Percentiles rank a stretch among this genome's conserved stretches.
These are phyloP conservation scores for Sodiomyces alkalinus DNA, from an alignment of 2,329 filamentous ascomycete species.

Conservation along the genomic window DNA sequence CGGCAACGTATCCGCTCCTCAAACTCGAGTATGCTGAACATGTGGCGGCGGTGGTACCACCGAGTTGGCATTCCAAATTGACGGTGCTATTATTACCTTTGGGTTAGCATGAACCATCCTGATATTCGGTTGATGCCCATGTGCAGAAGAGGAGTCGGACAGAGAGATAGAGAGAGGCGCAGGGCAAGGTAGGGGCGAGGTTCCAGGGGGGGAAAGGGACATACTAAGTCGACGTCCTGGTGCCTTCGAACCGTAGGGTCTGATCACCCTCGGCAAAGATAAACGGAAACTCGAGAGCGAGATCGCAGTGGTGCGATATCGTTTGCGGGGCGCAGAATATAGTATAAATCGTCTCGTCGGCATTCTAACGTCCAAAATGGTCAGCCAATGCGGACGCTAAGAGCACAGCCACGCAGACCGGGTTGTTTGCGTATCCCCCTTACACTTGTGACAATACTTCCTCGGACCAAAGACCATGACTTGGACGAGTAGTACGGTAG, in stretches of 20 bases:
- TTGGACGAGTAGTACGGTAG: conserved; percentile 25
- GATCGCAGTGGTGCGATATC: conserved; percentile 24
- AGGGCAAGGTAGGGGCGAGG: no score
- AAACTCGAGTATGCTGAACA: conserved; percentile 33
- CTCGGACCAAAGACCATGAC: conserved; percentile 28
- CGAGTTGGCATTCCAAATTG: conserved; percentile 25
- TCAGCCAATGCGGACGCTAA: background rate
- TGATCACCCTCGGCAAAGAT: conserved; percentile 28
- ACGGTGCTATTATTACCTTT: conserved; percentile 19
- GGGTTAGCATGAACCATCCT: conserved; percentile 3
- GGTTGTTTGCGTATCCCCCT: no score
- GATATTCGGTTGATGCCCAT: no score
- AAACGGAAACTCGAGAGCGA: conserved; percentile 31
- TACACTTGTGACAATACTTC: conserved; percentile 29
- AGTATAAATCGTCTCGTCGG: conserved; percentile 27
- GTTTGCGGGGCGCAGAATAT: conserved; percentile 30
- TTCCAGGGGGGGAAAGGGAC: no score
- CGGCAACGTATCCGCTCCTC: conserved; percentile 21
- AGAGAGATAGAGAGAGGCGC: no score
- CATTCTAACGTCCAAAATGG: conserved; percentile 15
- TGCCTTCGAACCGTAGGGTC: conserved; percentile 28
- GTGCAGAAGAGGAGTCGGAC: no score
- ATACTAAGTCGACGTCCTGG: conserved; percentile 26
- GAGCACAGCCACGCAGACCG: conserved; percentile 4
- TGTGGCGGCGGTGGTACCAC: conserved; percentile 26